Conservation (phyloP, 1,284 basidiomycete species). For the Trichosporon sp. region DNA sequence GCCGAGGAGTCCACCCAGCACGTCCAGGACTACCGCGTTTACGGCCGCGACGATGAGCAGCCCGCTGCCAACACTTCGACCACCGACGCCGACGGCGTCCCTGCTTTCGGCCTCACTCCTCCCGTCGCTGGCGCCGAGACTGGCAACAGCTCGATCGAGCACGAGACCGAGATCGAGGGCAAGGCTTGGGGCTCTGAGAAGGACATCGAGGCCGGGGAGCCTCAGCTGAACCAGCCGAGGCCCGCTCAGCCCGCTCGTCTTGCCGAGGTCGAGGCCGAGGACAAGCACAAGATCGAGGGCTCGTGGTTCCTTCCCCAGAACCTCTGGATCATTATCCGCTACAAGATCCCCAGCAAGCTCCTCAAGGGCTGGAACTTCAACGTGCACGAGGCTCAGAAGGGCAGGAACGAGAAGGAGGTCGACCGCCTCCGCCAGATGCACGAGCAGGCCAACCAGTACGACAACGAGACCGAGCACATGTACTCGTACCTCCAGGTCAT, state of each 20-base stretch:
- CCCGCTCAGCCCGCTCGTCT: constrained; percentile 18
- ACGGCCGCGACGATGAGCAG: constrained; percentile 23
- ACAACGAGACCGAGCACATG: constrained; percentile 52
- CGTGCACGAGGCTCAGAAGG: constrained; percentile 45
- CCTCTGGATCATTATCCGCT: constrained; percentile 47
- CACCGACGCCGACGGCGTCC: constrained; percentile 3
- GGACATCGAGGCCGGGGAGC: constrained; percentile 7
- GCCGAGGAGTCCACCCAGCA: constrained; percentile 4
- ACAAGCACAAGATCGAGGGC: constrained; percentile 29
- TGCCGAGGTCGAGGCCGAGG: constrained; percentile 29
- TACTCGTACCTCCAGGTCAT: constrained; percentile 54
- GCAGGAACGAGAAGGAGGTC: constrained; percentile 28
- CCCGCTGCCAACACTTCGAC: not conserved
- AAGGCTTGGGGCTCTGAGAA: constrained; percentile 4
- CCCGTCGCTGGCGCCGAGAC: not conserved
- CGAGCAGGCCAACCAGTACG: constrained; percentile 47
- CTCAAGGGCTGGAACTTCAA: constrained; percentile 42
- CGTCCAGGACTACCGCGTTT: constrained; percentile 49
- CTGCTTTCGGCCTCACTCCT: not conserved
- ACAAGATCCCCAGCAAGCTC: constrained; percentile 35
- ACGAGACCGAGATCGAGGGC: not conserved
- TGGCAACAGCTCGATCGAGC: not conserved
- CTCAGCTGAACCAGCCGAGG: not conserved
- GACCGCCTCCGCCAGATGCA: constrained; percentile 46
- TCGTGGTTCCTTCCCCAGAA: constrained; percentile 45